Evolutionary conservation across 2,329 filamentous ascomycete species (phyloP), one percentile per base, ranked within the genome.

Genomic region (Corynespora cassiicola): DNA sequence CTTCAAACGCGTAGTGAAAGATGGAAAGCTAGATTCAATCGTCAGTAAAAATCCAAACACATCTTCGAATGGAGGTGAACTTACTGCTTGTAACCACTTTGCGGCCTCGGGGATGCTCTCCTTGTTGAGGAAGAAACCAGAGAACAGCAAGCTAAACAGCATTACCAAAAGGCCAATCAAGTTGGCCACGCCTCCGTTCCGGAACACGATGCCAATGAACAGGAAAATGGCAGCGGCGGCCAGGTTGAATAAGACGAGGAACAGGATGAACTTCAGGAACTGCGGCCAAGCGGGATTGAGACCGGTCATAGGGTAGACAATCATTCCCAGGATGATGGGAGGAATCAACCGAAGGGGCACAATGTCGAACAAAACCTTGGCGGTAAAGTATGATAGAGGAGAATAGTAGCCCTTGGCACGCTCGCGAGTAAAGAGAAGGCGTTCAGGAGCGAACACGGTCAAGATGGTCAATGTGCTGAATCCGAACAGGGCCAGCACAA

Each of bases 331-430:
- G 42, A 99, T 86, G 46, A 97, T 87, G 1, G 94, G 94, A 5
- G 94, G 94, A 31, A 99, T 86, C 39, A 99, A 85, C 31, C 94
- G 84, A n/a, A 99, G 77, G 3, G 94, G 94, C 9, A 99, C 80
- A 52, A 99, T 92, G 64, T 99, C 94, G 65, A 99, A 97, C n/a
- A 96, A 73, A n/a, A 97, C 88, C 73, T 99, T 99, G 57, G 91
- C 86, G 0, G 87, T 78, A 65, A 97, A 99, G 71, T 99, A 99
- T 0, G 92, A 95, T 33, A 95, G 78, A 0, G 94, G 94, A 1
- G 88, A 81, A 67, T 99, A 99, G 71, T 99, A 99, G 1, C 94
- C 92, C 65, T 99, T 99, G 23, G 94, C 94, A 49, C 94, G 81
- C 69, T 99, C 94, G 31, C 94, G 83, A 8, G 95, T 85, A 65